phyloP scores from a whole-genome alignment of 2,329 filamentous ascomycete genomes.

The Sporothrix mexicana region DNA sequence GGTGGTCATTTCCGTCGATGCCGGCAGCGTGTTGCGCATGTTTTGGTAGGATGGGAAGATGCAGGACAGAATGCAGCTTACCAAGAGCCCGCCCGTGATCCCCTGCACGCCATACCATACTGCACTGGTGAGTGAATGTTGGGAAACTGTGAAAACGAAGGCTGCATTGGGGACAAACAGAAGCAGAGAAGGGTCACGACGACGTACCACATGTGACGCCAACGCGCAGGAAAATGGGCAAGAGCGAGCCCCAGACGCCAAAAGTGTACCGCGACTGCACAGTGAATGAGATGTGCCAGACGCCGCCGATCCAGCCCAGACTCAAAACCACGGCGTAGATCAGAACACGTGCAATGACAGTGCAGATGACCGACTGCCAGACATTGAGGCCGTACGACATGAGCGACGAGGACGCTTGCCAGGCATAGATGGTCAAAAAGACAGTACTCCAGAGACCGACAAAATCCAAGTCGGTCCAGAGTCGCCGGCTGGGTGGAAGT shows the following conservation, averaged over 20 bases:
- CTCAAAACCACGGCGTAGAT: constrained; percentile 45
- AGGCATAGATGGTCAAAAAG: constrained; percentile 31
- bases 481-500: constrained; percentile 4
- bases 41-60: constrained; percentile 41
- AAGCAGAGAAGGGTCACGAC: too few relatives aligned
- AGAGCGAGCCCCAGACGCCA: constrained; percentile 48
- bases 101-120: background rate
- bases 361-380: constrained; percentile 32
- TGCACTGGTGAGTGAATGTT: background rate
- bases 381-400: constrained; percentile 31
- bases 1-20: constrained; percentile 39
- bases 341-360: constrained; percentile 48
- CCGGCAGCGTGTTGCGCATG: constrained; percentile 40
- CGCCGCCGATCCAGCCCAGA: constrained; percentile 44
- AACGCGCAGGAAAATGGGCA: constrained; percentile 15
- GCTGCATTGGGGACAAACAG: background rate
- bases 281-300: constrained; percentile 49
- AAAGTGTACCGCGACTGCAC: constrained; percentile 49
- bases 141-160: too few relatives aligned
- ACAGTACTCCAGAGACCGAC: constrained; percentile 26
- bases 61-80: constrained; percentile 45
- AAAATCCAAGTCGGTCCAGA: constrained; percentile 6
- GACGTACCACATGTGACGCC: background rate
- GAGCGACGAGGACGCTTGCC: constrained; percentile 31
- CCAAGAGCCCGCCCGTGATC: constrained; percentile 40